These are phyloP conservation scores for Lotus japonicus DNA, from an alignment of 306 rosid genomes.

Conservation along the genomic window DNA sequence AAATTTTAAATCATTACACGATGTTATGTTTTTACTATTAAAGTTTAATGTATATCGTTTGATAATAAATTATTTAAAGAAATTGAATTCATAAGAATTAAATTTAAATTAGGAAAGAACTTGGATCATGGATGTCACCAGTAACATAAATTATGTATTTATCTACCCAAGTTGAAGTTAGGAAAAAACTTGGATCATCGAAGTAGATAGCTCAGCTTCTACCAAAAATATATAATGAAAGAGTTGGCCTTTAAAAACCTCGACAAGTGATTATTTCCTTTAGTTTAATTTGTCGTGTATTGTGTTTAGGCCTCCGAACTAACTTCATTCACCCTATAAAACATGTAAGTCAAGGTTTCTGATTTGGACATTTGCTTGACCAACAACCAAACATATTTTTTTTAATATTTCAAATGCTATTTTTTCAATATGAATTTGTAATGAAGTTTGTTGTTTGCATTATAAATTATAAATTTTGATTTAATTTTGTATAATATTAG, in stretches of 20 bases:
- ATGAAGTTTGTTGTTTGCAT: neutral
- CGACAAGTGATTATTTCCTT: constrained; percentile 7
- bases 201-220: neutral
- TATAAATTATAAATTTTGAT: neutral
- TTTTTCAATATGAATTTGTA: neutral
- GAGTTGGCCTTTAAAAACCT: neutral
- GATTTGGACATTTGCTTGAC: neutral
- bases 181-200: neutral
- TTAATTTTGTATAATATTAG: neutral
- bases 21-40: too few species aligned
- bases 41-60: too few species aligned
- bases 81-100: too few species aligned
- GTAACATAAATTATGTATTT: too few species aligned
- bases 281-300: neutral
- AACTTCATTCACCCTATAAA: neutral
- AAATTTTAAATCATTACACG: too few species aligned
- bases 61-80: too few species aligned
- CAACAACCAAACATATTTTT: neutral
- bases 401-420: neutral
- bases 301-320: neutral
- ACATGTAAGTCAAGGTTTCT: neutral
- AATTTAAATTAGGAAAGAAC: too few species aligned
- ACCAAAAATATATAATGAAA: neutral
- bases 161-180: neutral
- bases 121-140: too few species aligned